Evolutionary conservation across 805 yeast genomes (phyloP), one percentile per base, ranked within the genome.

Genomic region (Ogataea polymorpha): DNA sequence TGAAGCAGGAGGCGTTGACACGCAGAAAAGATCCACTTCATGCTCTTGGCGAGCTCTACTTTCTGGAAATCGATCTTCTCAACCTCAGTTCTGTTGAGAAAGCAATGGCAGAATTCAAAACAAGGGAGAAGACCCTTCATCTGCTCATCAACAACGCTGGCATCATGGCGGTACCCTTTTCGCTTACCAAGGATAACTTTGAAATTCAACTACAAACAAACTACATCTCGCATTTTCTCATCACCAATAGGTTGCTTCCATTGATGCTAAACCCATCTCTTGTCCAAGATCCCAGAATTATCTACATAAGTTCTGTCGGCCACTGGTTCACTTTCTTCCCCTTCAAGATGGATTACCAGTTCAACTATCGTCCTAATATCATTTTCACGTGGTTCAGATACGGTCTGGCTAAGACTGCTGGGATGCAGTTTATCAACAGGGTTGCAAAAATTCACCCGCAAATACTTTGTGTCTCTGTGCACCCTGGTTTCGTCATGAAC

Each of bases 401-500:
- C 53, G 88, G 86, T 1, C 63, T 78, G 61, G 86, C 93, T 11
- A 87, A 87, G 55, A 77, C 85, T 1, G 82, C 85, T 0, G 84
- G 86, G 0, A 86, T 86, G 32, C 96, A 87, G 51, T 75, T 79
- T 54, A 74, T 79, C 54, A 78, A 78, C 50, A 69, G 79, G 59
- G 61, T 87, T 16, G 76, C 91, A 0, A 66, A 77, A 26, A 72
- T 80, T 44, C 72, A 85, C 56, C 93, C 95, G 0, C 71, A 77
- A 14, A 68, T 86, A 8, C 59, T 80, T 27, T 78, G 81, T 42
- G 61, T 77, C 26, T 72, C 87, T 2, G 85, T 86, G 3, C 90
- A 86, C 54, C 96, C 96, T 0, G 96, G 96, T 0, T 73, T 86
- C 49, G 86, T 86, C n/a, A 81, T 87, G 85, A 80, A 80, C 53